These are phyloP conservation scores for Diutina scorzettiae DNA, from an alignment of 1,139 yeast genomes.

Conservation along the genomic window DNA sequence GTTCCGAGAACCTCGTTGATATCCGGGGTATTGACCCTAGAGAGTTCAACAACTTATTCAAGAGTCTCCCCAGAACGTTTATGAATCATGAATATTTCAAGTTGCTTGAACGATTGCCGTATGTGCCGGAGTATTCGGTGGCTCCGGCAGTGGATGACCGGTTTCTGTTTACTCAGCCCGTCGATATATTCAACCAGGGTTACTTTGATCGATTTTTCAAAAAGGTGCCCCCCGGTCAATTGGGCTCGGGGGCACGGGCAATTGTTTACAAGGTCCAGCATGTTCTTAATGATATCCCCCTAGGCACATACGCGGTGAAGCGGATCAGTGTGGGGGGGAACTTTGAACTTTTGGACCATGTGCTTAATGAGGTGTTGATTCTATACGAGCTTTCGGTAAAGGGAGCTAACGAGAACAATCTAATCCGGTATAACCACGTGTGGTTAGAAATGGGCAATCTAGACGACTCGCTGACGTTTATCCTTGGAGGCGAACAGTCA, in stretches of 20 bases:
- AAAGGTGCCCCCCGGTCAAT: slow-evolving; percentile 22
- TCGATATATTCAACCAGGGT: slow-evolving; percentile 52
- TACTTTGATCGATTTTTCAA: slow-evolving; percentile 60
- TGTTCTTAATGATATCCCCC: slow-evolving; percentile 50
- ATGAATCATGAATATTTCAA: slow-evolving; percentile 32
- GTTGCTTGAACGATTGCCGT: slow-evolving; percentile 13
- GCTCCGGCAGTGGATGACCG: not conserved
- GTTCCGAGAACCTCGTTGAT: not conserved
- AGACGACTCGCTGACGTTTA: slow-evolving; percentile 28
- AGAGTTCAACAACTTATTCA: not conserved
- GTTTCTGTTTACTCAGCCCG: slow-evolving; percentile 5
- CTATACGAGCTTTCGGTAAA: slow-evolving; percentile 32
- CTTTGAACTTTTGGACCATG: slow-evolving; percentile 52
- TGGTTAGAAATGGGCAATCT: slow-evolving; percentile 74
- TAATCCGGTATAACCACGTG: slow-evolving; percentile 80
- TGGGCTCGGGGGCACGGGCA: slow-evolving; percentile 81
- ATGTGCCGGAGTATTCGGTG: not conserved
- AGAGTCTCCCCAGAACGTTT: slow-evolving; percentile 11
- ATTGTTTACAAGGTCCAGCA: slow-evolving; percentile 79
- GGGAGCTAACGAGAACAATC: slow-evolving; percentile 38
- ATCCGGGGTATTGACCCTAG: not conserved
- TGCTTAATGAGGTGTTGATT: slow-evolving; percentile 67
- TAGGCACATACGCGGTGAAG: slow-evolving; percentile 77
- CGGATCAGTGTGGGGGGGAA: slow-evolving; percentile 77
- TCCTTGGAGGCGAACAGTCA: slow-evolving; percentile 13